phyloP scores from a whole-genome alignment of 768 basidiomycete genomes.

The Lenzites betulinus region DNA sequence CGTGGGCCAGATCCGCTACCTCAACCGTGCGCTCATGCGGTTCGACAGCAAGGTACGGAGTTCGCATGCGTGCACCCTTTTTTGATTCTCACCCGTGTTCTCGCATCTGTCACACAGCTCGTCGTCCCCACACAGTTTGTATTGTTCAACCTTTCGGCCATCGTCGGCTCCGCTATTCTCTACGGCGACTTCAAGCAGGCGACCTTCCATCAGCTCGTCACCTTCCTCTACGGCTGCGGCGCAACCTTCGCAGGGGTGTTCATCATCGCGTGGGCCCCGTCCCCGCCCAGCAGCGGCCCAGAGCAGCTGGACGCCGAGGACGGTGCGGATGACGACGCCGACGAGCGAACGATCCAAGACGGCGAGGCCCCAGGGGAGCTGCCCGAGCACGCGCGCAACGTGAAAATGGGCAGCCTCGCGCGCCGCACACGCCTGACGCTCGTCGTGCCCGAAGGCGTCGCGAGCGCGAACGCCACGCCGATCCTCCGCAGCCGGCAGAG shows the following conservation, averaged over 20 bases:
- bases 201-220: conserved; percentile 78
- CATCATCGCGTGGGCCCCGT: conserved; percentile 73
- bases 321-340: conserved; percentile 31
- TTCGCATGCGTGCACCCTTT: not conserved
- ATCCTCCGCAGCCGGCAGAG: conserved; percentile 55
- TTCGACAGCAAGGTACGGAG: conserved; percentile 84
- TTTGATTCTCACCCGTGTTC: not conserved
- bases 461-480: conserved; percentile 36
- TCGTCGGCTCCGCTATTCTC: conserved; percentile 89
- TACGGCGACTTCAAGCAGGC: conserved; percentile 91
- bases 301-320: conserved; percentile 24
- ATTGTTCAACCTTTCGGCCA: conserved; percentile 90
- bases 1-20: conserved; percentile 80
- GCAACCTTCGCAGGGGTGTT: conserved; percentile 92
- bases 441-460: conserved; percentile 46
- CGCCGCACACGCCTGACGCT: conserved; percentile 45
- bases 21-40: conserved; percentile 85
- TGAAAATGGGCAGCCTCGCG: conserved; percentile 40
- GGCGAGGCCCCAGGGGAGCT: conserved; percentile 20
- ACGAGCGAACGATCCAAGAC: conserved; percentile 21
- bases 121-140: conserved; percentile 97
- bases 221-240: conserved; percentile 83
- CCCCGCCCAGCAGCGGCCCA: conserved; percentile 7
- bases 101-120: conserved; percentile 44
- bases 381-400: conserved; percentile 26